Conservation (phyloP, 345 rosid genomes). For the Populus deltoides region DNA sequence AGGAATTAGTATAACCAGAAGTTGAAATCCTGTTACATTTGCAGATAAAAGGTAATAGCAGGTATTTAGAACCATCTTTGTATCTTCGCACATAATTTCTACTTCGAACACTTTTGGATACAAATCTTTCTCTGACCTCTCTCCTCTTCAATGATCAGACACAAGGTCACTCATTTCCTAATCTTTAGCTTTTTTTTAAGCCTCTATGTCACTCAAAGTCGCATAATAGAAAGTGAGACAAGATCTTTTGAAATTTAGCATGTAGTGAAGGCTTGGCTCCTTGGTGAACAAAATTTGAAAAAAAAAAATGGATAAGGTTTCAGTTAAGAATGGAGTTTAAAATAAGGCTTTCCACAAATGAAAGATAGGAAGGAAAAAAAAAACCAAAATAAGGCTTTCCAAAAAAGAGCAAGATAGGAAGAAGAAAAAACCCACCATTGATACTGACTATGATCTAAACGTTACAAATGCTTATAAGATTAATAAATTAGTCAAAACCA, state of each 20-base stretch:
- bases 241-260: neutral
- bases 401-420: no score
- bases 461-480: neutral
- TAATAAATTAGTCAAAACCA: neutral
- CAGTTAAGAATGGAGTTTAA: neutral
- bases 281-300: neutral
- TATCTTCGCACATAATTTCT: no score
- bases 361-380: no score
- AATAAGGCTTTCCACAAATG: no score
- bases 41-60: no score
- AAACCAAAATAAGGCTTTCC: neutral
- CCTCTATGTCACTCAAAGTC: neutral
- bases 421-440: neutral
- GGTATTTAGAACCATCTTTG: no score
- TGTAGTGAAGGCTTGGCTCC: neutral
- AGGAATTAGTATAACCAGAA: no score
- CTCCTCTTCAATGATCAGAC: neutral
- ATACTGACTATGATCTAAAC: neutral
- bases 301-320: neutral
- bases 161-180: neutral
- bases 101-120: no score
- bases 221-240: neutral
- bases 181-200: neutral
- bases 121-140: neutral
- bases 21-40: no score